These are phyloP conservation scores for Alternaria gansuensis DNA, from an alignment of 2,329 filamentous ascomycete genomes.

Conservation along the genomic window DNA sequence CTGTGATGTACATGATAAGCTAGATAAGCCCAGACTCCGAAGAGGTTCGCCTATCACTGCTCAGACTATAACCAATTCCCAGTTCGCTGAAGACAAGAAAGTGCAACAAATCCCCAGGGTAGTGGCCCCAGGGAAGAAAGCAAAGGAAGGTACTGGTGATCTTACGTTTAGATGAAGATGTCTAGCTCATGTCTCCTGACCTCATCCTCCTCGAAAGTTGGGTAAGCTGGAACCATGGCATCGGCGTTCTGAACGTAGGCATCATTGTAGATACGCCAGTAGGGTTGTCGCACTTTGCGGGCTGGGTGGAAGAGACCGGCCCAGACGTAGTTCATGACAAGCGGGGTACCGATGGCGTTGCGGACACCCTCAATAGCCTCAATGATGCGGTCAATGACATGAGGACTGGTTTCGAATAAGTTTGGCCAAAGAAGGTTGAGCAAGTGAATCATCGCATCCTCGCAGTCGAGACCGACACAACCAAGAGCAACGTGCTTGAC, in stretches of 20 bases:
- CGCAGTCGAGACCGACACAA: conserved; percentile 95
- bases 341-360: conserved; percentile 88
- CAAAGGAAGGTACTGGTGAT: conserved; percentile 8
- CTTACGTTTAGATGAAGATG: conserved; percentile 73
- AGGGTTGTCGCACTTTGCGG: conserved; percentile 90
- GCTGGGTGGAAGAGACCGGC: conserved; percentile 97
- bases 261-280: conserved; percentile 97
- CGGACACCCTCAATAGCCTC: conserved; percentile 97
- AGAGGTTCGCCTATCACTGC: conserved; percentile 8
- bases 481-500: conserved; percentile 98
- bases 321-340: conserved; percentile 98
- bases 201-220: conserved; percentile 81
- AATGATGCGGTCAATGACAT: conserved; percentile 97
- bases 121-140: conserved; percentile 4
- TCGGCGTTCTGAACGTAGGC: conserved; percentile 94
- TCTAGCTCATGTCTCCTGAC: conserved; percentile 81
- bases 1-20: conserved; percentile 27
- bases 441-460: conserved; percentile 97
- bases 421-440: conserved; percentile 97
- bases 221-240: conserved; percentile 96
- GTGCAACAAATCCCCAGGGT: conserved; percentile 10
- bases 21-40: conserved; percentile 10
- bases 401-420: conserved; percentile 95
- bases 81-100: conserved; percentile 9
- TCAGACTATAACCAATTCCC: conserved; percentile 14